phyloP scores from a whole-genome alignment of 2,329 filamentous ascomycete genomes.

The Elsinoe necatrix region DNA sequence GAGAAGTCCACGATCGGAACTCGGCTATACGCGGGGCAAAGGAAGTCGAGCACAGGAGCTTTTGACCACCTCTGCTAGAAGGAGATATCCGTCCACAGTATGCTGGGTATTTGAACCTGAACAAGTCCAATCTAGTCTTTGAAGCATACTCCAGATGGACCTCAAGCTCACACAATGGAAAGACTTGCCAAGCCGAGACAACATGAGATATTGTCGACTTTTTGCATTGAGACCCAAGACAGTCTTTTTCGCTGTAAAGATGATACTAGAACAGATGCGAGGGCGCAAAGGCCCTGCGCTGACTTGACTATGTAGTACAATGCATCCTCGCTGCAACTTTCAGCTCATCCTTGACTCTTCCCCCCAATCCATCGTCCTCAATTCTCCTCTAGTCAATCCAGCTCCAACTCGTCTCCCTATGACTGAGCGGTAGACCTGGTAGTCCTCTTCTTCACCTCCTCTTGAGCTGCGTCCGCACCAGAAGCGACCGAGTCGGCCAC shows the following conservation, averaged over 20 bases:
- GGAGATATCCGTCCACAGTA: background rate
- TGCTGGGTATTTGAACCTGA: too few relatives aligned
- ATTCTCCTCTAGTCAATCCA: constrained; percentile 1
- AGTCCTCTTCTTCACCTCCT: constrained; percentile 54
- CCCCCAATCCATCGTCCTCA: background rate
- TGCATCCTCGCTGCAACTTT: background rate
- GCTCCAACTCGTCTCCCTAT: constrained; percentile 14
- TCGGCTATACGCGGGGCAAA: constrained; percentile 7
- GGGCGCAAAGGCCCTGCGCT: background rate
- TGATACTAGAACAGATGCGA: constrained; percentile 10
- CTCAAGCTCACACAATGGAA: too few relatives aligned
- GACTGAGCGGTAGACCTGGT: constrained; percentile 33
- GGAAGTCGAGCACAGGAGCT: background rate
- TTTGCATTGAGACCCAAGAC: background rate
- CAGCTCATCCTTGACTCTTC: background rate
- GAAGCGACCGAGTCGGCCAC: constrained; percentile 54
- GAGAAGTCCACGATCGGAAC: background rate
- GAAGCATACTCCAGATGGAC: too few relatives aligned
- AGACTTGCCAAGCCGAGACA: background rate
- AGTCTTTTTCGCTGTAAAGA: constrained; percentile 2
- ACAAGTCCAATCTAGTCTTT: too few relatives aligned
- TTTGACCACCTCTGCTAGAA: background rate
- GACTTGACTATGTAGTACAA: constrained; percentile 10
- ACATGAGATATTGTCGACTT: background rate
- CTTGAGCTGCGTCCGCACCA: constrained; percentile 67